Evolutionary conservation across 2,329 filamentous ascomycete species (phyloP).

Genomic region (Claviceps citrina): DNA sequence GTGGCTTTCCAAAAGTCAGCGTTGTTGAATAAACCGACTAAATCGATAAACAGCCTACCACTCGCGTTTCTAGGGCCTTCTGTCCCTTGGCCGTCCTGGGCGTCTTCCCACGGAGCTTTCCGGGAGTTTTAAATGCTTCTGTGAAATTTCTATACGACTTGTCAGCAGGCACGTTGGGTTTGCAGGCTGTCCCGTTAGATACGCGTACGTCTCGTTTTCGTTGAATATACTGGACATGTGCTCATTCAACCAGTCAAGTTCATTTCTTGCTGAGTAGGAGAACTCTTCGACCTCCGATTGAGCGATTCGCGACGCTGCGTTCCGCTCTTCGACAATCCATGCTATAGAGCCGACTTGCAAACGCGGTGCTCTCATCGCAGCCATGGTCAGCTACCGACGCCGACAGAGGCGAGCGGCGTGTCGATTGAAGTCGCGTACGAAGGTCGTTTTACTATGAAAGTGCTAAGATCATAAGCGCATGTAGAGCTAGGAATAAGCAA

Average conservation of each 20-base stretch:
- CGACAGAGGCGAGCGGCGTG: slow-evolving; percentile 1
- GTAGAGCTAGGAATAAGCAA: background rate
- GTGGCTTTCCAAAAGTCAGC: slow-evolving; percentile 30
- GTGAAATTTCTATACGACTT: slow-evolving; percentile 55
- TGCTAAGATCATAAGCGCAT: slow-evolving; percentile 6
- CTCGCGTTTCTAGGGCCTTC: slow-evolving; percentile 41
- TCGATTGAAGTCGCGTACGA: slow-evolving; percentile 1
- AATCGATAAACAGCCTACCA: slow-evolving; percentile 33
- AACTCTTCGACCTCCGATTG: slow-evolving; percentile 84
- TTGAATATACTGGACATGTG: slow-evolving; percentile 93
- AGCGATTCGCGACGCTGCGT: slow-evolving; percentile 59
- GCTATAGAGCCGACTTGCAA: slow-evolving; percentile 61
- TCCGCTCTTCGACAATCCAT: slow-evolving; percentile 77
- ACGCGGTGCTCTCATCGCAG: slow-evolving; percentile 39
- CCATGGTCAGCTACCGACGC: slow-evolving; percentile 17
- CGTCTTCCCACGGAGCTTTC: slow-evolving; percentile 68
- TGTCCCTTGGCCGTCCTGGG: slow-evolving; percentile 54
- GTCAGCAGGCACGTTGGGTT: slow-evolving; percentile 5
- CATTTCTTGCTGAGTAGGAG: slow-evolving; percentile 77
- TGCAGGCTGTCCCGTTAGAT: background rate
- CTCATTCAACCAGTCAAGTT: slow-evolving; percentile 96
- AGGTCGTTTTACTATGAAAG: background rate
- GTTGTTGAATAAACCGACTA: background rate
- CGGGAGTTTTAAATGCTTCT: slow-evolving; percentile 91
- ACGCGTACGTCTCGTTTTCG: slow-evolving; percentile 61